Evolutionary conservation across 2,329 filamentous ascomycete species (phyloP), one percentile per base, ranked within the genome.

Genomic region (Microsporum canis): DNA sequence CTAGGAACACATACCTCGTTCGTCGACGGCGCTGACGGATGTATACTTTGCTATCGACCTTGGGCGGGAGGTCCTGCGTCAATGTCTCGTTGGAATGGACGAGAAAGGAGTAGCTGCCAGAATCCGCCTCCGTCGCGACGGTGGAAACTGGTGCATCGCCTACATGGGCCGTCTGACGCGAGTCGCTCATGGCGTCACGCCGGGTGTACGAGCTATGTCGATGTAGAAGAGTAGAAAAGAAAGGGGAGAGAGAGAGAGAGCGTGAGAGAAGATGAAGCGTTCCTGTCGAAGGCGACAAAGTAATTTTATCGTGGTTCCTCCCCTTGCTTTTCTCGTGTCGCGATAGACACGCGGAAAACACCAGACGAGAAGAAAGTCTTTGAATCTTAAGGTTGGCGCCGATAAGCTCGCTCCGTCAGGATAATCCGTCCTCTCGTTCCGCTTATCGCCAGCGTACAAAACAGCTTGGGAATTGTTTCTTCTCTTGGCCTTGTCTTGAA

Each of bases 21-120:
- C 83, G 78, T 66, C 82, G 78, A 53, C 83, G 78, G 70, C 83
- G 85, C 69, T 85, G 83, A 56, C 83, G 80, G 53, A 79, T 80
- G 59, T 84, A 75, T 63, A 81, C 74, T 66, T 83, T 84, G 68
- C 84, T 82, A 68, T 85, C 82, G 55, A 83, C 77, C 62, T 79
- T 78, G 31, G 82, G 80, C 56, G 81, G 80, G 34, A 82, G 75
- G 47, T 81, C 80, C 66, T 81, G 77, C 14, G 78, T 79, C 58
- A 84, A 70, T 14, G 80, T 82, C 64, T 80, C 77, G 61, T 82
- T 78, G 14, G 81, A 84, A 69, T 84, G 81, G 47, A 84, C 79
- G n/a, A 84, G 74, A 67, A 84, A 85, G 57, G 82, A 80, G 69
- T 80, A 80, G 60, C 72, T 75, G 51, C 31, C 5, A 36, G 51